Evolutionary conservation across 192 early-diverging fungal species (phyloP).

Genomic region (Entomortierella lignicola): DNA sequence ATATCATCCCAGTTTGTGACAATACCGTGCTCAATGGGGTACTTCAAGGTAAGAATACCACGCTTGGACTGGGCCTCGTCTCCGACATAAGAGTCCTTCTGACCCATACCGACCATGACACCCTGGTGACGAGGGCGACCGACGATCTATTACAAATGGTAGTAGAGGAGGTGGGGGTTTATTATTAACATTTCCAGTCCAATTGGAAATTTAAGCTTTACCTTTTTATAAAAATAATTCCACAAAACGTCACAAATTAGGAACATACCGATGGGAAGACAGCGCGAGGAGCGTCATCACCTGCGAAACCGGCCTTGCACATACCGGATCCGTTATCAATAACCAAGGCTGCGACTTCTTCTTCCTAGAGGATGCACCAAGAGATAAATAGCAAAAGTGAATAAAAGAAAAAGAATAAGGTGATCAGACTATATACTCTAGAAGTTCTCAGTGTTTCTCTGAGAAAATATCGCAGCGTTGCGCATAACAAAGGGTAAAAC

Average conservation of each 20-base stretch:
- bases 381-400: too few species aligned
- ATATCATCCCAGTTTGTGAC: conserved; percentile 96
- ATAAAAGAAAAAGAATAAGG: not conserved
- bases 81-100: conserved; percentile 92
- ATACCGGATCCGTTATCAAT: conserved; percentile 96
- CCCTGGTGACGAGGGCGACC: conserved; percentile 89
- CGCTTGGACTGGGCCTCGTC: conserved; percentile 93
- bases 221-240: not conserved
- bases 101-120: conserved; percentile 93
- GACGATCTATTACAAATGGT: conserved; percentile 73
- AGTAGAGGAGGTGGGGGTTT: not conserved
- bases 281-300: conserved; percentile 91
- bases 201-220: not conserved
- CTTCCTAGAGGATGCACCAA: conserved; percentile 58
- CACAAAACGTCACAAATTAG: conserved; percentile 27
- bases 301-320: conserved; percentile 96
- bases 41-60: conserved; percentile 88
- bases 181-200: not conserved
- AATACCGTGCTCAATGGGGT: conserved; percentile 94
- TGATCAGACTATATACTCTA: not conserved
- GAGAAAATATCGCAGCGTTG: not conserved
- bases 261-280: conserved; percentile 62
- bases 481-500: not conserved
- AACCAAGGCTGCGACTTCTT: conserved; percentile 89
- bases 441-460: not conserved